Percentiles rank a stretch among this genome's conserved stretches.
Evolutionary conservation across 164 flowering plant genomes (phyloP).

Genomic region (Malania oleifera): DNA sequence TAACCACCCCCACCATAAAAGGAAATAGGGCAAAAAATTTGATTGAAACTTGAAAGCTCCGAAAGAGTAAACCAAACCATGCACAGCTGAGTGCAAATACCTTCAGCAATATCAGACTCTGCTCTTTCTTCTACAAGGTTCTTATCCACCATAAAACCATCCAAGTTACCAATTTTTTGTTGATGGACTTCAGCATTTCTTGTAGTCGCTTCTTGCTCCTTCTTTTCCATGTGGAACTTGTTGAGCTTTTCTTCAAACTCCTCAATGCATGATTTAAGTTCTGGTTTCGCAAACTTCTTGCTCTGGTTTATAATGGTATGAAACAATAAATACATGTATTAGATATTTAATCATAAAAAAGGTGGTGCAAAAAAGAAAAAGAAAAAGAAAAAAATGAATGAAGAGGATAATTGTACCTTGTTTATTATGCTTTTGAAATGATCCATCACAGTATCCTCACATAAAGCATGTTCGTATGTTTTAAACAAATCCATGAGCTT

Average conservation of each 20-base stretch:
- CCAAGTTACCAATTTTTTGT: conserved; percentile 44
- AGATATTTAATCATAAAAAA: not conserved
- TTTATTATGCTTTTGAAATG: conserved; percentile 69
- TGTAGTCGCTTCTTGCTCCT: conserved; percentile 83
- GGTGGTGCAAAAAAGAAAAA: not conserved
- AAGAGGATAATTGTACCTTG: conserved; percentile 51
- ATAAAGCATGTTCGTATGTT: conserved; percentile 72
- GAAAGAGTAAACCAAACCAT: conserved; percentile 4
- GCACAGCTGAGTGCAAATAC: conserved; percentile 23
- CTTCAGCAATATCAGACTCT: conserved; percentile 42
- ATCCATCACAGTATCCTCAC: conserved; percentile 77
- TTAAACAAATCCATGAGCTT: conserved; percentile 88
- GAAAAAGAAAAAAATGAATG: not conserved
- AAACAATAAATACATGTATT: conserved; percentile 9
- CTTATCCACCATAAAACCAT: conserved; percentile 19
- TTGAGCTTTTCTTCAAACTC: conserved; percentile 93
- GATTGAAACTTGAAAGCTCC: no score
- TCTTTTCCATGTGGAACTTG: conserved; percentile 70
- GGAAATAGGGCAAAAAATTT: no score
- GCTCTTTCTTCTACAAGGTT: conserved; percentile 31
- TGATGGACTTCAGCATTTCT: conserved; percentile 82
- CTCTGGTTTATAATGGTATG: conserved; percentile 34
- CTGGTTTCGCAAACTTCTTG: conserved; percentile 94
- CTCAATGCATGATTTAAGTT: conserved; percentile 69
- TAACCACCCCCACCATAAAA: no score